These are phyloP conservation scores for Leccinum pellstonianum DNA, from an alignment of 768 basidiomycete species.

Conservation along the genomic window DNA sequence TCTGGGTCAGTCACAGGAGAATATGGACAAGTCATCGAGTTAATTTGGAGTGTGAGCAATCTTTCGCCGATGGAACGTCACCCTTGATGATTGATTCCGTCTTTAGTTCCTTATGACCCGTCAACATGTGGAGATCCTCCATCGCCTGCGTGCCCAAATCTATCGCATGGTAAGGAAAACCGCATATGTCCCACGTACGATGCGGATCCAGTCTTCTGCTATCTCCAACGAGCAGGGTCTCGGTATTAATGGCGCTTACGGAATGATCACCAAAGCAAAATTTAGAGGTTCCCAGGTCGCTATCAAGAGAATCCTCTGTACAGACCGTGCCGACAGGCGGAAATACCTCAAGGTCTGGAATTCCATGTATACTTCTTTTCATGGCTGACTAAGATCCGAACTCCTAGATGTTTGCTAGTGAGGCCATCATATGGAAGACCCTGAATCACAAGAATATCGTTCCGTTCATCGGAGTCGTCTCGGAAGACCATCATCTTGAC, in stretches of 20 bases:
- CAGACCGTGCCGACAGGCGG: background rate
- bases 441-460: constrained; percentile 29
- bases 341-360: constrained; percentile 16
- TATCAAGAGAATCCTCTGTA: constrained; percentile 25
- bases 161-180: constrained; percentile 32
- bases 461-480: constrained; percentile 25
- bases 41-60: constrained; percentile 23
- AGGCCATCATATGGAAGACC: constrained; percentile 31
- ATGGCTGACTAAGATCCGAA: constrained; percentile 1
- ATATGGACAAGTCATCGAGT: constrained; percentile 21
- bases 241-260: constrained; percentile 18
- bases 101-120: constrained; percentile 14
- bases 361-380: background rate
- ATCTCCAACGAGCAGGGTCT: background rate
- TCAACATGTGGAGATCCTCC: background rate
- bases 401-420: constrained; percentile 22
- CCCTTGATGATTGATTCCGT: background rate
- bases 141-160: constrained; percentile 21
- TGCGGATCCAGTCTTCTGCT: constrained; percentile 11
- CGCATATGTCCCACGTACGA: constrained; percentile 19
- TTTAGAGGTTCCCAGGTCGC: constrained; percentile 17
- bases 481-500: background rate
- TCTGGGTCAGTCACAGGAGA: background rate
- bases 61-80: background rate
- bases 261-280: constrained; percentile 19